Conservation (phyloP, 2,329 filamentous ascomycete genomes). For the Raffaelea deltoideospora region DNA sequence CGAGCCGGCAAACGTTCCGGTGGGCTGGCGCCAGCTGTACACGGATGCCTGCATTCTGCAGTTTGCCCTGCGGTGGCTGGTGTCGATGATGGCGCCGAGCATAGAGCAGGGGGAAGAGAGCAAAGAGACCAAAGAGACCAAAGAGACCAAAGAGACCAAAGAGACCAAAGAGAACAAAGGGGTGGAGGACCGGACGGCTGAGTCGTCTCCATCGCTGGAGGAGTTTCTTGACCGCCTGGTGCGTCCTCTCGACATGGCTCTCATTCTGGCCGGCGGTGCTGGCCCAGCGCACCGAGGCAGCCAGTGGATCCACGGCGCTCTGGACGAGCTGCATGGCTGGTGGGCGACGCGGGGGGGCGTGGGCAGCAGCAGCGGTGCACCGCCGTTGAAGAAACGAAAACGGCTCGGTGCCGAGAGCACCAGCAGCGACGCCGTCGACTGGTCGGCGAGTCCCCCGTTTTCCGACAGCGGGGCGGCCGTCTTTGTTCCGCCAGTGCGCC, state of each 20-base stretch:
- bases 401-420: conserved; percentile 1
- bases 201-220: too few relatives aligned
- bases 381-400: background rate
- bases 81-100: background rate
- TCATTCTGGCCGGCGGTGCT: conserved; percentile 59
- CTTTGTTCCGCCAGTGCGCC: conserved; percentile 25
- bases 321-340: conserved; percentile 31
- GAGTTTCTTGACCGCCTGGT: conserved; percentile 48
- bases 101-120: too few relatives aligned
- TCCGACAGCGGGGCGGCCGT: conserved; percentile 1
- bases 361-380: background rate
- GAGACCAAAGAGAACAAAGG: background rate
- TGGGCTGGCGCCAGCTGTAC: conserved; percentile 56
- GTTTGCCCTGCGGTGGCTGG: conserved; percentile 22
- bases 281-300: conserved; percentile 29
- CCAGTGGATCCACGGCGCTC: conserved; percentile 33
- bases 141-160: background rate
- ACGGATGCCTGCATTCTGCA: conserved; percentile 54
- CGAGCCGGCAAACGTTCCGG: conserved; percentile 49
- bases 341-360: too few relatives aligned
- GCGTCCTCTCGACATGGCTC: conserved; percentile 53
- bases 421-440: background rate
- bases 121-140: too few relatives aligned
- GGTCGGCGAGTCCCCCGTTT: background rate
- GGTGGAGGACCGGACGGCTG: background rate